These are phyloP conservation scores for Croton laevigatus DNA, from an alignment of 441 rosid species.

Conservation along the genomic window DNA sequence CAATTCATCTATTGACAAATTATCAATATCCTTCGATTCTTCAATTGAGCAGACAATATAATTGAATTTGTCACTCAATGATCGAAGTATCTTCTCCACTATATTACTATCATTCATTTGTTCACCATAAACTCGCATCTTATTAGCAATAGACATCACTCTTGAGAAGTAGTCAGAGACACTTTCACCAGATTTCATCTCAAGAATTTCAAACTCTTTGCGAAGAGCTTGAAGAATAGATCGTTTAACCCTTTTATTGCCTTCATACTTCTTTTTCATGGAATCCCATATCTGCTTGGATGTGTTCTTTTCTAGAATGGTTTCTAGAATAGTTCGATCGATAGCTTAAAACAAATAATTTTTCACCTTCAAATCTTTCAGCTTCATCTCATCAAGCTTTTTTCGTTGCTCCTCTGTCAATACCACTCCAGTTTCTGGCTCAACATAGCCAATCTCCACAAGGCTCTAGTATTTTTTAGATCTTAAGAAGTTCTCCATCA, in stretches of 20 bases:
- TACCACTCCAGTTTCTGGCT: not conserved
- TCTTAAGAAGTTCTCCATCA: not conserved
- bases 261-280: not conserved
- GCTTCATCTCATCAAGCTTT: not conserved
- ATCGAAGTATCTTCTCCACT: not conserved
- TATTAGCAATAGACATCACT: no score
- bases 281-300: no score
- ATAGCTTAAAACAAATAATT: not conserved
- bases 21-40: not conserved
- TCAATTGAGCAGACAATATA: not conserved
- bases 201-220: no score
- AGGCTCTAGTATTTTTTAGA: slow-evolving; percentile 3
- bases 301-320: not conserved
- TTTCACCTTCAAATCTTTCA: slow-evolving; percentile 1
- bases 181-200: no score
- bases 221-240: no score
- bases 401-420: not conserved
- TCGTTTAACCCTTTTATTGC: not conserved
- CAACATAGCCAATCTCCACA: not conserved
- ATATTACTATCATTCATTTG: no score
- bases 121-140: no score
- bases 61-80: not conserved
- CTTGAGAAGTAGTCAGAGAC: no score
- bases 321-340: not conserved
- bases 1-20: not conserved